Evolutionary conservation across 192 early-diverging fungal species (phyloP).

Genomic region (Jimgerdemannia flammicorona): DNA sequence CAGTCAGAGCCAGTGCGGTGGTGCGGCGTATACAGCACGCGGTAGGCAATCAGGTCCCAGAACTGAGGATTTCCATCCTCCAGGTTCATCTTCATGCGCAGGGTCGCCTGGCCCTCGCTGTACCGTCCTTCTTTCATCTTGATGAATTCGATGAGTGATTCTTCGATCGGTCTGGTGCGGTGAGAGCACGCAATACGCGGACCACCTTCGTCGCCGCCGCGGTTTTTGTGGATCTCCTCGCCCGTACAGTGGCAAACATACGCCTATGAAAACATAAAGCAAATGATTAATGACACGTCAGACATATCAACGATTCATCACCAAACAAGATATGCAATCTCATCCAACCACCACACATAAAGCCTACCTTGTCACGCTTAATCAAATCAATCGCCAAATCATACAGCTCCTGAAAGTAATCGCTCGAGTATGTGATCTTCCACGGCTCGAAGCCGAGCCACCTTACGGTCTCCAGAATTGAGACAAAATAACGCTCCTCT

Average conservation of each 20-base stretch:
- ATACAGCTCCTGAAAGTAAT: slow-evolving; percentile 95
- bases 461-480: slow-evolving; percentile 88
- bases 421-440: slow-evolving; percentile 93
- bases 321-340: too few relatives aligned
- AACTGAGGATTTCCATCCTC: slow-evolving; percentile 97
- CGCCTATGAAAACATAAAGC: slow-evolving; percentile 11
- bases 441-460: slow-evolving; percentile 97
- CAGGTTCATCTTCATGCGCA: slow-evolving; percentile 99
- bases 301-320: not conserved
- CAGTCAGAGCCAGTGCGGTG: slow-evolving; percentile 89
- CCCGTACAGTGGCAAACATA: slow-evolving; percentile 92
- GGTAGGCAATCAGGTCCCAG: slow-evolving; percentile 99
- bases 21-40: slow-evolving; percentile 88
- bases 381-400: slow-evolving; percentile 93
- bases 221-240: slow-evolving; percentile 86
- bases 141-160: slow-evolving; percentile 90
- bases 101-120: slow-evolving; percentile 80
- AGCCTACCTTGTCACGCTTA: slow-evolving; percentile 80
- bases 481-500: slow-evolving; percentile 92
- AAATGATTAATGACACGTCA: not conserved
- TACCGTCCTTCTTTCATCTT: slow-evolving; percentile 99
- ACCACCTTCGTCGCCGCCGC: slow-evolving; percentile 89
- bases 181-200: slow-evolving; percentile 86
- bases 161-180: slow-evolving; percentile 86
- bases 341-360: slow-evolving; percentile 11